phyloP scores from a whole-genome alignment of 1,284 basidiomycete genomes.

The Tilletia caries region DNA sequence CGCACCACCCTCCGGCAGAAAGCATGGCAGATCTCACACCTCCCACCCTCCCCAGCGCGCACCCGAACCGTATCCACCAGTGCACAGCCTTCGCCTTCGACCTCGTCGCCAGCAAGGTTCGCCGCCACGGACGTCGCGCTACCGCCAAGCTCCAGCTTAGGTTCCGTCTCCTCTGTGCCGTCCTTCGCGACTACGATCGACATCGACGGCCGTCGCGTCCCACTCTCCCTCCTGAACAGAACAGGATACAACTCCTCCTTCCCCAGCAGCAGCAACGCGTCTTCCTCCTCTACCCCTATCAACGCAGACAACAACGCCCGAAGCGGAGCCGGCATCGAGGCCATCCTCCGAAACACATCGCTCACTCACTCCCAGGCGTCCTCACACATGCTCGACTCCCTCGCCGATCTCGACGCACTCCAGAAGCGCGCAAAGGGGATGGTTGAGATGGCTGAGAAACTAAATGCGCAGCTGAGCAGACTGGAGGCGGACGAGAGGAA shows the following conservation, averaged over 20 bases:
- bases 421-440: slow-evolving; percentile 90
- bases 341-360: slow-evolving; percentile 2
- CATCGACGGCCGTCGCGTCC: slow-evolving; percentile 29
- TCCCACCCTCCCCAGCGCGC: not conserved
- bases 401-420: slow-evolving; percentile 83
- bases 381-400: slow-evolving; percentile 68
- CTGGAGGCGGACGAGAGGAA: slow-evolving; percentile 55
- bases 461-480: slow-evolving; percentile 76
- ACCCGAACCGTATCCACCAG: not conserved
- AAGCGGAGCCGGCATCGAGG: slow-evolving; percentile 16
- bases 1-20: slow-evolving; percentile 73
- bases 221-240: not conserved
- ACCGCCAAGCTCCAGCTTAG: not conserved
- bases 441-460: slow-evolving; percentile 77
- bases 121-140: not conserved
- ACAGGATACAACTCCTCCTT: not conserved
- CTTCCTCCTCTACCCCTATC: not conserved
- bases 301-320: not conserved
- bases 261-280: not conserved
- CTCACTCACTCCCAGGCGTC: not conserved
- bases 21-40: slow-evolving; percentile 63
- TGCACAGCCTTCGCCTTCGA: not conserved
- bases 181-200: slow-evolving; percentile 22
- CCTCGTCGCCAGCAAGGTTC: not conserved
- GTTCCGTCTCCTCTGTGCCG: not conserved